These are phyloP conservation scores for Pythium vanterpoolii DNA, from an alignment of 352 stramenopile species.

Conservation along the genomic window DNA sequence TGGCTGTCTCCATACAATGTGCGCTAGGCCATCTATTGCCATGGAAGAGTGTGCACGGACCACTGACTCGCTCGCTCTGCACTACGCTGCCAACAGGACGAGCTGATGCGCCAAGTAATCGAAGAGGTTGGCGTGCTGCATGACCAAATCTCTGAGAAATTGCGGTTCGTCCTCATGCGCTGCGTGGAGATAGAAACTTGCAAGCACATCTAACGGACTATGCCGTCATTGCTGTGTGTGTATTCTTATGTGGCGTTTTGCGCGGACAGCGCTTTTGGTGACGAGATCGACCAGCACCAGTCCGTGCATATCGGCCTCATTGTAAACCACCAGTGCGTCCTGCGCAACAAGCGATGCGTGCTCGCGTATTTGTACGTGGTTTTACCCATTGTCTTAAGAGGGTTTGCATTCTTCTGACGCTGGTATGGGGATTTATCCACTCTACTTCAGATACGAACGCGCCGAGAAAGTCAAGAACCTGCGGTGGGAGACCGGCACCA, in stretches of 20 bases:
- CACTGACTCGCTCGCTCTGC: neutral
- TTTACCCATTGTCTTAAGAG: neutral
- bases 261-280: conserved; percentile 46
- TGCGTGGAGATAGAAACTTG: neutral
- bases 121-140: conserved; percentile 67
- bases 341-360: conserved; percentile 89
- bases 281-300: conserved; percentile 57
- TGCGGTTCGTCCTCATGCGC: conserved; percentile 35
- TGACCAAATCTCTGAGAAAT: conserved; percentile 73
- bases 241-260: neutral
- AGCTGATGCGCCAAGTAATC: conserved; percentile 75
- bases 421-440: neutral
- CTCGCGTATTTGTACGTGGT: conserved; percentile 73
- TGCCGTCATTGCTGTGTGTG: neutral
- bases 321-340: conserved; percentile 85
- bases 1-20: conserved; percentile 92
- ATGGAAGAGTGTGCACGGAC: neutral
- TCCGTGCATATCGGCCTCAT: conserved; percentile 77
- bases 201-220: neutral
- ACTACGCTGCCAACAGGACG: conserved; percentile 42
- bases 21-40: conserved; percentile 13
- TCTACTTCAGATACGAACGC: conserved; percentile 58
- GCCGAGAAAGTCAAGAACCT: conserved; percentile 87
- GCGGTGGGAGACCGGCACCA: conserved; percentile 88
- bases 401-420: neutral